phyloP scores from a whole-genome alignment of 1,284 basidiomycete genomes.

The Trametes hirsuta region DNA sequence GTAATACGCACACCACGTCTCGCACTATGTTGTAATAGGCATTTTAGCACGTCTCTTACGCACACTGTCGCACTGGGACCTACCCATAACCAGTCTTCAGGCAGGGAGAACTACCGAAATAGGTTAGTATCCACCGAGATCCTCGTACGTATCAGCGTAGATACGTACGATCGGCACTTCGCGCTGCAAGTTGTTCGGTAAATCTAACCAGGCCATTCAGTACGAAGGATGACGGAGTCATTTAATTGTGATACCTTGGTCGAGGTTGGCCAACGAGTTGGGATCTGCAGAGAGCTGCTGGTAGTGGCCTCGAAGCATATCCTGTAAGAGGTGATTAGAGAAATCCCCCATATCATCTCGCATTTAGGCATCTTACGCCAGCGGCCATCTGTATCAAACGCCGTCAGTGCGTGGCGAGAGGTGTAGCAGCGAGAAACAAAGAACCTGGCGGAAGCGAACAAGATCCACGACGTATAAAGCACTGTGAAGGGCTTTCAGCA shows the following conservation, averaged over 20 bases:
- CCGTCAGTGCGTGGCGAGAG: conserved; percentile 12
- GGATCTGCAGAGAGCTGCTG: conserved; percentile 94
- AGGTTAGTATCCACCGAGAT: not conserved
- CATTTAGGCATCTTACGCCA: conserved; percentile 53
- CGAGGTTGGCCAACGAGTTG: conserved; percentile 91
- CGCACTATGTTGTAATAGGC: conserved; percentile 54
- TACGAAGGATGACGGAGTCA: not conserved
- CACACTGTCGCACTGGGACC: conserved; percentile 31
- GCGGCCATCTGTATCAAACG: conserved; percentile 63
- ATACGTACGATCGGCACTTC: conserved; percentile 84
- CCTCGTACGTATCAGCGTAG: too few relatives aligned
- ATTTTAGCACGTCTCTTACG: not conserved
- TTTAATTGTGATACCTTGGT: conserved; percentile 66
- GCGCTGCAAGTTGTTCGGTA: conserved; percentile 90
- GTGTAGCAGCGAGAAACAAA: conserved; percentile 24
- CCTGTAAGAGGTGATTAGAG: conserved; percentile 46
- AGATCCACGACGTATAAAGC: conserved; percentile 97
- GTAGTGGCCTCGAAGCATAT: conserved; percentile 91
- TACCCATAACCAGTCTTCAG: conserved; percentile 93
- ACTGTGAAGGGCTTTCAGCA: conserved; percentile 43
- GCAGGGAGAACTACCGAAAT: conserved; percentile 73
- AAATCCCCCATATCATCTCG: not conserved
- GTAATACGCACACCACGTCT: conserved; percentile 77
- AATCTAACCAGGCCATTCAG: conserved; percentile 52
- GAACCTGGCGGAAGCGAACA: conserved; percentile 87